Conservation (phyloP, 176 grass and related monocot genomes). For the Alopecurus myosuroides region DNA sequence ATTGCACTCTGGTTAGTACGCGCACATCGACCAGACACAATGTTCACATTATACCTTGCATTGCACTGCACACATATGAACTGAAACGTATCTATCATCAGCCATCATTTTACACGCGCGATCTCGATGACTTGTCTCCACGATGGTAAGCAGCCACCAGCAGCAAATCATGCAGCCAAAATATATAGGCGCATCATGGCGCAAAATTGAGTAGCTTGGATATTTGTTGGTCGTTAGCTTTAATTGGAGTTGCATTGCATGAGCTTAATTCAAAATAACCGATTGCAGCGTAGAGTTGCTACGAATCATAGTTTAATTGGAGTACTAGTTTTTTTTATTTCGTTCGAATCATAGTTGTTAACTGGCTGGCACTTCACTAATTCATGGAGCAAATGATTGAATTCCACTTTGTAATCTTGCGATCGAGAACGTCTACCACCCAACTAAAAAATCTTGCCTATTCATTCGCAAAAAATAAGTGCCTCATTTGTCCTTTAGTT, state of each 20-base stretch:
- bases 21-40: background rate
- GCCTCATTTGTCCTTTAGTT: too few species aligned
- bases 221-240: background rate
- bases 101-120: slow-evolving; percentile 3
- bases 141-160: slow-evolving; percentile 12
- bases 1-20: background rate
- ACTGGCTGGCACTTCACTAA: too few species aligned
- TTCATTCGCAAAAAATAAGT: too few species aligned
- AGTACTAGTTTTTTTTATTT: too few species aligned
- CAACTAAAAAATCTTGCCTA: too few species aligned
- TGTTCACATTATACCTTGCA: slow-evolving; percentile 21
- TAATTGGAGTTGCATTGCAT: background rate
- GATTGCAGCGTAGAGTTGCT: too few species aligned
- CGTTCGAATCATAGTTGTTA: too few species aligned
- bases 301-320: too few species aligned
- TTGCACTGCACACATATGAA: slow-evolving; percentile 28
- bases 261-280: background rate
- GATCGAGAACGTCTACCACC: too few species aligned
- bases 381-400: too few species aligned
- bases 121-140: slow-evolving; percentile 37
- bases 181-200: background rate
- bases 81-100: background rate
- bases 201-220: background rate
- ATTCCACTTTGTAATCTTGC: too few species aligned
- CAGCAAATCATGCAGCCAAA: background rate